A percentile compares a stretch with the other conserved stretches of the same genome.
Conservation (phyloP, 2,329 filamentous ascomycete species). For the Alternaria arborescens region DNA sequence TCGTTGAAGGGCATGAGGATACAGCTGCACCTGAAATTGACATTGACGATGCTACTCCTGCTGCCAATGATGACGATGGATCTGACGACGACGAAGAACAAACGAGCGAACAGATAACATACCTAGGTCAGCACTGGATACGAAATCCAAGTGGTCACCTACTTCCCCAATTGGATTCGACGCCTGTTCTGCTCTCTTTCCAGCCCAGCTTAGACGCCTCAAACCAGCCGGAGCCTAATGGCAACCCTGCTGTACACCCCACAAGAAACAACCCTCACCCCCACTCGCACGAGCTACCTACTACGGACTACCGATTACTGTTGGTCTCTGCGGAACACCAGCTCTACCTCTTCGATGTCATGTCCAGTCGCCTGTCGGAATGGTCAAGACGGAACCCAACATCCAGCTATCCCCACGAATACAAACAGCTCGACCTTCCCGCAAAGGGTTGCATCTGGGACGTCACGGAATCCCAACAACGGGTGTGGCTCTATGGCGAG, state of each 20-base stretch:
- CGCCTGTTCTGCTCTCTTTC: slow-evolving; percentile 58
- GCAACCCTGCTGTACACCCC: slow-evolving; percentile 59
- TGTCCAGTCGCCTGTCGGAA: slow-evolving; percentile 77
- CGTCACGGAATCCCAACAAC: slow-evolving; percentile 59
- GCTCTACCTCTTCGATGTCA: slow-evolving; percentile 80
- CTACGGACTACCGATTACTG: slow-evolving; percentile 64
- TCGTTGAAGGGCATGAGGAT: slow-evolving; percentile 69
- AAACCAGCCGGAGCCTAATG: slow-evolving; percentile 48
- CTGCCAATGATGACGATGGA: slow-evolving; percentile 43
- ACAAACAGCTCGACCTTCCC: slow-evolving; percentile 77
- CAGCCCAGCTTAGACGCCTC: slow-evolving; percentile 46
- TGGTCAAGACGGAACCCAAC: slow-evolving; percentile 88
- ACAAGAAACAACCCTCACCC: slow-evolving; percentile 61
- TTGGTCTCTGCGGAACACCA: slow-evolving; percentile 71
- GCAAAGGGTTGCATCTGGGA: slow-evolving; percentile 90
- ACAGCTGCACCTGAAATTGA: slow-evolving; percentile 54
- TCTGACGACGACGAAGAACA: slow-evolving; percentile 58
- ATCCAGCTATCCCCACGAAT: slow-evolving; percentile 76
- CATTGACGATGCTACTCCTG: slow-evolving; percentile 42
- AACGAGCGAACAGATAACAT: slow-evolving; percentile 57
- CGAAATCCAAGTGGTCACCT: slow-evolving; percentile 71
- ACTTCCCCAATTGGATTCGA: slow-evolving; percentile 56
- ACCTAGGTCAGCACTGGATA: slow-evolving; percentile 74
- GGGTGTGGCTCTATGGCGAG: slow-evolving; percentile 87
- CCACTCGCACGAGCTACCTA: slow-evolving; percentile 65